Conservation (phyloP, 2,329 filamentous ascomycete genomes). For the Fusarium sp. region DNA sequence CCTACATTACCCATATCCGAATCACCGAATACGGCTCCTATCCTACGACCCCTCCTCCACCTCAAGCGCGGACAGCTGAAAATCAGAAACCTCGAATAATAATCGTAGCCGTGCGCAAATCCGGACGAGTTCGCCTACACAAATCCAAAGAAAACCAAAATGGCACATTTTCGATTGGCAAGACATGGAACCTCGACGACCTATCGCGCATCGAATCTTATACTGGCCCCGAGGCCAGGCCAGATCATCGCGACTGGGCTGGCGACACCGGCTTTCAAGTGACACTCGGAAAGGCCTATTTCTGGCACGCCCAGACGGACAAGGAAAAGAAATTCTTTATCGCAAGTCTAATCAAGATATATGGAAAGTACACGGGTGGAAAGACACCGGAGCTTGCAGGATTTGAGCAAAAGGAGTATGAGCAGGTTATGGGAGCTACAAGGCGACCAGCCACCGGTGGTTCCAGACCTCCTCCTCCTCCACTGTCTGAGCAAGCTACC, state of each 20-base stretch:
- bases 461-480: conserved; percentile 44
- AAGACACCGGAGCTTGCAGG: conserved; percentile 81
- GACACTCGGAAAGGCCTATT: conserved; percentile 92
- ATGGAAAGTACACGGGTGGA: conserved; percentile 93
- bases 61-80: conserved; percentile 73
- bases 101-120: conserved; percentile 91
- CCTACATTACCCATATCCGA: conserved; percentile 96
- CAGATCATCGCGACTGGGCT: conserved; percentile 79
- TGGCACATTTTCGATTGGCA: conserved; percentile 95
- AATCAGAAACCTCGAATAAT: conserved; percentile 91
- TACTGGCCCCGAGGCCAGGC: conserved; percentile 67
- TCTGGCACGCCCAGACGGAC: conserved; percentile 91
- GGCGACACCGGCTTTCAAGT: conserved; percentile 87
- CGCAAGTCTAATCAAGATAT: conserved; percentile 95
- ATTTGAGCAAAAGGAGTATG: conserved; percentile 83
- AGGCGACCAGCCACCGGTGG: conserved; percentile 51
- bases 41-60: conserved; percentile 86
- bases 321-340: conserved; percentile 99
- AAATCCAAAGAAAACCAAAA: conserved; percentile 97
- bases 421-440: conserved; percentile 74
- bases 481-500: conserved; percentile 42
- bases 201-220: conserved; percentile 86
- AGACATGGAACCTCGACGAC: conserved; percentile 97
- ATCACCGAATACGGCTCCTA: conserved; percentile 88
- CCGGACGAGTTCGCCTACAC: conserved; percentile 92